A percentile compares a stretch with the other conserved stretches of the same genome.
Evolutionary conservation across 106 monocot species (phyloP).

Genomic region (Alisma plantagoaquatica): DNA sequence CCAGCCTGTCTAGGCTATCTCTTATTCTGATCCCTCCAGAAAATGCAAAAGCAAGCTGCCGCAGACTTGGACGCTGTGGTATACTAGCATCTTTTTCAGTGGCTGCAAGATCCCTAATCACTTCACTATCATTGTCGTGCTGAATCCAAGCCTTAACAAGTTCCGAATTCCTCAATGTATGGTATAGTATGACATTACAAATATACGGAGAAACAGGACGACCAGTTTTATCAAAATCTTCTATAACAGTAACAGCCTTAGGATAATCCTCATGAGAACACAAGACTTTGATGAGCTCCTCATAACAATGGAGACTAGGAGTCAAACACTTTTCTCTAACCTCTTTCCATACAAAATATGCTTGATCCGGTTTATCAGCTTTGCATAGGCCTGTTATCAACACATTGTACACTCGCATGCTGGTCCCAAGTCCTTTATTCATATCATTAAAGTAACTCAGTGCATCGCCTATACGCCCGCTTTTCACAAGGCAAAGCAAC

Average conservation of each 20-base stretch:
- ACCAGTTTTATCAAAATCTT: constrained; percentile 58
- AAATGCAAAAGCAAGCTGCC: constrained; percentile 44
- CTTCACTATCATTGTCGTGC: too few species aligned
- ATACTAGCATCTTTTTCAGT: neutral
- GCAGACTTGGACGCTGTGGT: constrained; percentile 25
- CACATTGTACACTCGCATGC: constrained; percentile 55
- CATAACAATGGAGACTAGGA: constrained; percentile 69
- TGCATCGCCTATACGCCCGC: constrained; percentile 36
- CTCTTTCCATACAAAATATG: constrained; percentile 64
- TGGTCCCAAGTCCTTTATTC: constrained; percentile 24
- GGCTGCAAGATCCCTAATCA: too few species aligned
- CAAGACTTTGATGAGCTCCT: constrained; percentile 61
- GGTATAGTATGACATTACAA: constrained; percentile 68
- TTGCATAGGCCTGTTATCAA: constrained; percentile 66
- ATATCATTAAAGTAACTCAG: constrained; percentile 42
- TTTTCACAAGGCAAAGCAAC: constrained; percentile 51
- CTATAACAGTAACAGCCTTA: constrained; percentile 36
- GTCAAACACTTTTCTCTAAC: constrained; percentile 47
- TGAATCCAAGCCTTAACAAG: constrained; percentile 43
- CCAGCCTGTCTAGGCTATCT: constrained; percentile 36
- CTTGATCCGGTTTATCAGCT: constrained; percentile 42
- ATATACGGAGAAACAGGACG: constrained; percentile 66
- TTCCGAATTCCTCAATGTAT: constrained; percentile 47
- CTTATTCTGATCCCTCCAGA: constrained; percentile 49
- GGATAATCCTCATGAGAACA: constrained; percentile 36